Percentiles rank a stretch among this genome's conserved stretches.
Evolutionary conservation across 176 grass and related monocot species (phyloP).

Genomic region (Zoysia japonica): DNA sequence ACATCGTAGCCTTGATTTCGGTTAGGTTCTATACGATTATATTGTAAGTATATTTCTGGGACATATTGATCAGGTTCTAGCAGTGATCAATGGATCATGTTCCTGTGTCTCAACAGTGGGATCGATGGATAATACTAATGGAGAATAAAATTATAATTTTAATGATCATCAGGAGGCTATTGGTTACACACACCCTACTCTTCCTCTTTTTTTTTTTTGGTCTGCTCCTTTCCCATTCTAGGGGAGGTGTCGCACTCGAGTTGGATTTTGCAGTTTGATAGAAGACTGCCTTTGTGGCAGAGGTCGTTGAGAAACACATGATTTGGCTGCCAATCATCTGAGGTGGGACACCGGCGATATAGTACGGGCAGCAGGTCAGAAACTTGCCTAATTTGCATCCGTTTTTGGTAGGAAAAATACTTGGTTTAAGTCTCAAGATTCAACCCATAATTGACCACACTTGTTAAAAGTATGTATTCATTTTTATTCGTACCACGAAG

Average conservation of each 20-base stretch:
- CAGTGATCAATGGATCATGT: conserved; percentile 9
- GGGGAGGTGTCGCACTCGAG: conserved; percentile 7
- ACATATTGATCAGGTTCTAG: conserved; percentile 24
- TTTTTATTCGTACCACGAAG: neutral
- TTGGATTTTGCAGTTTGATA: conserved; percentile 18
- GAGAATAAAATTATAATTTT: conserved; percentile 15
- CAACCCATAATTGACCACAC: too few species aligned
- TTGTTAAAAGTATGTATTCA: neutral
- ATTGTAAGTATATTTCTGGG: conserved; percentile 31
- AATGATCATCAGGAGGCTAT: neutral
- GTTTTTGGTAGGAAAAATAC: neutral
- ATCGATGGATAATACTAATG: conserved; percentile 25
- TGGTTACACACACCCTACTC: neutral
- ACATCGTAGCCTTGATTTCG: conserved; percentile 31
- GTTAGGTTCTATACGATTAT: conserved; percentile 33
- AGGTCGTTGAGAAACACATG: conserved; percentile 47
- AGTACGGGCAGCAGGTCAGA: conserved; percentile 38
- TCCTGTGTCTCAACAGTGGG: conserved; percentile 25
- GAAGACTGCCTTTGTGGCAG: conserved; percentile 13
- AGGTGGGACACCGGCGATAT: neutral
- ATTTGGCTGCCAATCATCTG: conserved; percentile 27
- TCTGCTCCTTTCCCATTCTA: neutral
- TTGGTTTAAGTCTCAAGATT: too few species aligned
- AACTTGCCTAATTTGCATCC: conserved; percentile 38
- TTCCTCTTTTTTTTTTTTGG: neutral